These are phyloP conservation scores for Wickerhamiella domercqiae DNA, from an alignment of 805 yeast genomes.

Conservation along the genomic window DNA sequence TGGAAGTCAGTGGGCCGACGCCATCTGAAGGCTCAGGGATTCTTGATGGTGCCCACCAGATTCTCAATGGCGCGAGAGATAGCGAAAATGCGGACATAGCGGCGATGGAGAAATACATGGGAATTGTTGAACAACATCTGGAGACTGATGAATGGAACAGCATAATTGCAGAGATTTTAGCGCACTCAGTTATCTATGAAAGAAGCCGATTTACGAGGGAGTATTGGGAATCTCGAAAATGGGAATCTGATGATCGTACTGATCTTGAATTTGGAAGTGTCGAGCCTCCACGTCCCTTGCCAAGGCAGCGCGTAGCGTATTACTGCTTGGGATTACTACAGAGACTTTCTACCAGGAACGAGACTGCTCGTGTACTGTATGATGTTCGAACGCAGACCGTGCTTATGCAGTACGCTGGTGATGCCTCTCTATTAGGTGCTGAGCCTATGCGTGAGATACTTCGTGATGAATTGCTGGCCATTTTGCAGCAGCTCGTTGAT, in stretches of 20 bases:
- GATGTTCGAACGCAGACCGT: slow-evolving; percentile 25
- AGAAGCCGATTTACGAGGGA: slow-evolving; percentile 28
- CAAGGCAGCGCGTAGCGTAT: slow-evolving; percentile 36
- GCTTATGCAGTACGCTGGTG: slow-evolving; percentile 48
- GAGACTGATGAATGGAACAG: slow-evolving; percentile 24
- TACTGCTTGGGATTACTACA: slow-evolving; percentile 42
- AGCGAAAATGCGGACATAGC: slow-evolving; percentile 3
- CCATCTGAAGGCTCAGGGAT: neutral
- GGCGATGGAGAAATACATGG: slow-evolving; percentile 12
- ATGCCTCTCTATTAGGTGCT: slow-evolving; percentile 39
- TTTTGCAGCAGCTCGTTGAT: slow-evolving; percentile 15
- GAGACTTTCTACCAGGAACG: slow-evolving; percentile 21
- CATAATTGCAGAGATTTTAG: slow-evolving; percentile 33
- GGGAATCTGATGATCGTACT: slow-evolving; percentile 25
- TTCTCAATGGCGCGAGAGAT: slow-evolving; percentile 6
- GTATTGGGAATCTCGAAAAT: slow-evolving; percentile 19
- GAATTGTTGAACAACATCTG: slow-evolving; percentile 21
- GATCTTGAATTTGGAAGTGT: slow-evolving; percentile 41
- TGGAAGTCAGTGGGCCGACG: neutral
- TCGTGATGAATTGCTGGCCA: slow-evolving; percentile 37
- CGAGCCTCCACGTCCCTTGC: slow-evolving; percentile 29
- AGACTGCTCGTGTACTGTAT: slow-evolving; percentile 4
- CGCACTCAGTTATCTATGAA: slow-evolving; percentile 42
- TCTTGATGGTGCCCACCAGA: slow-evolving; percentile 7
- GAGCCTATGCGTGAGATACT: slow-evolving; percentile 58